Percentiles rank a stretch among this genome's conserved stretches.
phyloP scores from a whole-genome alignment of 2,329 filamentous ascomycete genomes.

The Amauroascus verrucosus region DNA sequence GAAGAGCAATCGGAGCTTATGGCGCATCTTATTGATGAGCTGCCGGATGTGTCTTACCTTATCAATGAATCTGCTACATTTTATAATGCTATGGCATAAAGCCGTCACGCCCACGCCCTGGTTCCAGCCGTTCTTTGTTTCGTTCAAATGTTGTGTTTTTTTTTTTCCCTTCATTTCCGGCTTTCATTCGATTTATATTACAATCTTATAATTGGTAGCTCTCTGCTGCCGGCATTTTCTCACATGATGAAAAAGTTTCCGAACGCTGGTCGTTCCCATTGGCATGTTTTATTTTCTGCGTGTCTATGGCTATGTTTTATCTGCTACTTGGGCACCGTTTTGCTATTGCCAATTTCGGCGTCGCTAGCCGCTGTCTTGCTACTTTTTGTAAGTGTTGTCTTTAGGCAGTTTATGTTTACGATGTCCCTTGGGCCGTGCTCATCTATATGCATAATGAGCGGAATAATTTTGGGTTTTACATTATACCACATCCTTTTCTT shows the following conservation, averaged over 20 bases:
- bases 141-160: not conserved
- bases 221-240: no score
- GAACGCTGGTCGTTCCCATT: not conserved
- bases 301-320: not conserved
- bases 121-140: not conserved
- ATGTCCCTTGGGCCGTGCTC: no score
- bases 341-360: no score
- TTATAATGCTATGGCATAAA: constrained; percentile 27
- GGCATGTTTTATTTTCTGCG: not conserved
- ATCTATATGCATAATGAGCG: no score
- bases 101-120: not conserved
- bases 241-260: not conserved
- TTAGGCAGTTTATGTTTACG: no score
- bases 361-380: no score
- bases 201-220: no score
- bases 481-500: not conserved
- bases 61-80: constrained; percentile 34
- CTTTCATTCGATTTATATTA: not conserved
- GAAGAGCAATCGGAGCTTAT: constrained; percentile 76
- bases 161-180: not conserved
- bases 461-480: not conserved
- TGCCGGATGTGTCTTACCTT: constrained; percentile 37
- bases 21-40: constrained; percentile 59
- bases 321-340: no score
- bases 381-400: no score